Evolutionary conservation across 176 grass and related monocot species (phyloP), one percentile per base, ranked within the genome.

Genomic region (Oryza brachyantha): DNA sequence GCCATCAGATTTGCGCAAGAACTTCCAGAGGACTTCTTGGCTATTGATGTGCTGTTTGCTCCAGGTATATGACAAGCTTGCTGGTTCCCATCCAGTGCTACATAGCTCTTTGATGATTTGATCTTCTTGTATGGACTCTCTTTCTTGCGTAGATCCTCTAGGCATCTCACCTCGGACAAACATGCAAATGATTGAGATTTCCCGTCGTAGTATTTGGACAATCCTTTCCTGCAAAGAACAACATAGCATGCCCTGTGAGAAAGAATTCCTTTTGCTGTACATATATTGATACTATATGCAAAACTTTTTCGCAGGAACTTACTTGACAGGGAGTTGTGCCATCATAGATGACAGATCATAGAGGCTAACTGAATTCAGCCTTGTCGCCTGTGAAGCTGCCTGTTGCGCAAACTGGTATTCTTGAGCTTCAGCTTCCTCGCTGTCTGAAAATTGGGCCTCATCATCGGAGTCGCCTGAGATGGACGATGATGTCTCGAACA

Each of bases 131-230:
- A 78, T 0, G 91, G 89, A 0, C 9, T 86, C 75, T 73, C 84
- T 41, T 77, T 88, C 77, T 94, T 97, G 26, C 82, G 89, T 19
- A 97, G 72, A 70, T 97, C 94, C 26, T 92, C 89, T 13, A 91
- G 61, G 79, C 87, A 90, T 52, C 84, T 74, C 55, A 84, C 94
- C 22, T 92, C 89, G 7, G 84, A 81, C 68, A 97, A 75, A n/a
- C 82, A 94, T 48, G 81, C 78, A 50, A 92, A 94, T 0, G 94
- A 97, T 64, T 94, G 84, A 6, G 94, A 97, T 75, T 94, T 97
- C 16, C 94, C 94, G 34, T 97, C 87, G 4, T 93, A 97, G 78
- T 88, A 94, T 22, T 64, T 90, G 6, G 91, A 97, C 10, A 97
- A 19, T 62, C 94, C 94, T 81, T 72, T 94, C 84, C 94, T 97